Evolutionary conservation across 2,329 filamentous ascomycete species (phyloP), one percentile per base, ranked within the genome.

Genomic region (Cryphonectria japonica): DNA sequence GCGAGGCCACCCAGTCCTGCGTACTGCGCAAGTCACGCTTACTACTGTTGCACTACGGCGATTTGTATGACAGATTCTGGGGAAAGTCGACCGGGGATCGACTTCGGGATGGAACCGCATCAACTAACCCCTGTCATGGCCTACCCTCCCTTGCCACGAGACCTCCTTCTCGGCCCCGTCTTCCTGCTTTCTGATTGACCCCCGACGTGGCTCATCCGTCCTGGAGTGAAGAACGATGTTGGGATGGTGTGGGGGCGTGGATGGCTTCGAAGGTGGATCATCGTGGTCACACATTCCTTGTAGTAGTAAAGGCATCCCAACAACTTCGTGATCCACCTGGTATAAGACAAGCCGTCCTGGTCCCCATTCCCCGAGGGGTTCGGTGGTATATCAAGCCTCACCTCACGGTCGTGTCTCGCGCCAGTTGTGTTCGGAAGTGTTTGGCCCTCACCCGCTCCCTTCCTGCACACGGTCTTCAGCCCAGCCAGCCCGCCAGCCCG

Each of bases 321-420:
- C 65, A 67, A 67, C 34, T 26, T 39, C 43, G 26, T 34, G 22
- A 16, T 32, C 19, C 41, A 46, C 9, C 16, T n/a, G 39, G 63
- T 65, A 71, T 71, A 72, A 71, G 11, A 67, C 13, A 19, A 7
- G 14, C 26, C 26, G 32, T 46, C 39, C 62, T 67, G 29, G 54
- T 43, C 41, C 41, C 57, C 64, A 46, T 26, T 19, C 43, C 19
- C 19, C 16, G 39, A 54, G 46, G 7, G 7, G 46, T 6, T 43
- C 54, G 16, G 60, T 41, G 61, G 13, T 43, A 32, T 50, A 32
- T 50, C 22, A 43, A 32, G 43, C 50, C 61, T 71, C n/a, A 50
- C 39, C 61, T 71, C n/a, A 64, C n/a, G 61, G 22, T 66, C 54
- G 37, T 66, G 68, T 69, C 61, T 62, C 67, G 52, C 52, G 57